Percentiles rank a stretch among this genome's conserved stretches.
phyloP scores from a whole-genome alignment of 441 rosid genomes.

The Mallotus repandus region DNA sequence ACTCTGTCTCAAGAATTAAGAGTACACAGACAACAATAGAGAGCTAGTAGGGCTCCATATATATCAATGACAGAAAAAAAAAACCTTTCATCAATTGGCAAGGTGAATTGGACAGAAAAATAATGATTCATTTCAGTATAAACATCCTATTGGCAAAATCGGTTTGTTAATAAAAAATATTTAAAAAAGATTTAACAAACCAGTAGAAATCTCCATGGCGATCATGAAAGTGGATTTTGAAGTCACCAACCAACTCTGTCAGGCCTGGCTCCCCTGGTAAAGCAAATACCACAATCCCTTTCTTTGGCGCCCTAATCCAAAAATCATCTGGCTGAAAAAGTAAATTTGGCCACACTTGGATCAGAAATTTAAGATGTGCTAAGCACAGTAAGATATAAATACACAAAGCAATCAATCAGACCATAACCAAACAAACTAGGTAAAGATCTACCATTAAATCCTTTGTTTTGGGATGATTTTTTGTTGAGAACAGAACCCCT shows the following conservation, averaged over 20 bases:
- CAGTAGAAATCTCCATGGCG: slow-evolving; percentile 90
- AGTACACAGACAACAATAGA: neutral
- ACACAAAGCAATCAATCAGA: slow-evolving; percentile 8
- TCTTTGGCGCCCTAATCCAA: slow-evolving; percentile 76
- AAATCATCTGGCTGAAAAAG: slow-evolving; percentile 80
- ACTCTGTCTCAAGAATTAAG: slow-evolving; percentile 7
- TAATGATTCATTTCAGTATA: slow-evolving; percentile 12
- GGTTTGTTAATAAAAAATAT: neutral
- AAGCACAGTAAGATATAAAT: neutral
- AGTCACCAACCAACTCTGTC: slow-evolving; percentile 70
- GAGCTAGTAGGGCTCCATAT: neutral
- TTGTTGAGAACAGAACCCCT: slow-evolving; percentile 80
- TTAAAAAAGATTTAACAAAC: slow-evolving; percentile 32
- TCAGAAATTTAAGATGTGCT: slow-evolving; percentile 16
- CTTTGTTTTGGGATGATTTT: slow-evolving; percentile 72
- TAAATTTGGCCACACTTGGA: slow-evolving; percentile 11
- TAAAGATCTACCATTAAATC: slow-evolving; percentile 56
- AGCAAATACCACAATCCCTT: slow-evolving; percentile 77
- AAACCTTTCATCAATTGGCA: slow-evolving; percentile 4
- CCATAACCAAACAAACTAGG: slow-evolving; percentile 2
- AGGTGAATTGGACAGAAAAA: neutral
- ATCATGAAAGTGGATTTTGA: slow-evolving; percentile 83
- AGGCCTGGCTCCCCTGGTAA: slow-evolving; percentile 90
- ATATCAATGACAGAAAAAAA: neutral
- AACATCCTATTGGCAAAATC: neutral